A percentile compares a stretch with the other conserved stretches of the same genome.
These are phyloP conservation scores for Suaeda aralocaspica DNA, from an alignment of 148 eudicot species.

Conservation along the genomic window DNA sequence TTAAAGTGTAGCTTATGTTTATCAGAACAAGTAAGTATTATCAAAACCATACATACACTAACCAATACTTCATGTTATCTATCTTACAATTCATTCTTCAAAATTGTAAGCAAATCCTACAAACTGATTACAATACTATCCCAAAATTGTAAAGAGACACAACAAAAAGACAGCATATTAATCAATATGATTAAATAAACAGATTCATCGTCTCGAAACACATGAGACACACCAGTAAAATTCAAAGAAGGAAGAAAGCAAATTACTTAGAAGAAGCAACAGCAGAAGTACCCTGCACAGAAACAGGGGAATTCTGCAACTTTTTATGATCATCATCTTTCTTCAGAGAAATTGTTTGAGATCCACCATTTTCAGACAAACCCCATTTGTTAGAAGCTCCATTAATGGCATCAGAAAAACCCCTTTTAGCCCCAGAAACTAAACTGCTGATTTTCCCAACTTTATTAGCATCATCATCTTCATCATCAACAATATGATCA, in stretches of 20 bases:
- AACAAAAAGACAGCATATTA: too few species aligned
- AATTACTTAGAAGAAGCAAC: conserved; percentile 43
- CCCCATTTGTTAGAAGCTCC: conserved; percentile 43
- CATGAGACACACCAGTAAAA: too few species aligned
- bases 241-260: neutral
- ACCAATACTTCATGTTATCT: too few species aligned
- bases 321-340: conserved; percentile 29
- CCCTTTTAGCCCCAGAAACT: conserved; percentile 54
- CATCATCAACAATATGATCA: conserved; percentile 4
- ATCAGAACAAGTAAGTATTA: too few species aligned
- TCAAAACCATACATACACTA: too few species aligned
- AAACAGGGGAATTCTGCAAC: conserved; percentile 31
- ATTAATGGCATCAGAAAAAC: conserved; percentile 44
- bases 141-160: too few species aligned
- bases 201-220: too few species aligned
- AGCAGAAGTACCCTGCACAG: conserved; percentile 27
- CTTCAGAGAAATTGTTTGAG: conserved; percentile 25
- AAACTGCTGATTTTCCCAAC: conserved; percentile 16
- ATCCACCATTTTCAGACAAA: conserved; percentile 34
- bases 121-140: too few species aligned
- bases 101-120: too few species aligned
- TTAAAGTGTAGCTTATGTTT: too few species aligned
- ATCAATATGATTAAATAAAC: too few species aligned
- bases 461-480: conserved; percentile 10
- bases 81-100: too few species aligned